Evolutionary conservation across 805 yeast species (phyloP), one percentile per base, ranked within the genome.

Genomic region (Candida argentea): DNA sequence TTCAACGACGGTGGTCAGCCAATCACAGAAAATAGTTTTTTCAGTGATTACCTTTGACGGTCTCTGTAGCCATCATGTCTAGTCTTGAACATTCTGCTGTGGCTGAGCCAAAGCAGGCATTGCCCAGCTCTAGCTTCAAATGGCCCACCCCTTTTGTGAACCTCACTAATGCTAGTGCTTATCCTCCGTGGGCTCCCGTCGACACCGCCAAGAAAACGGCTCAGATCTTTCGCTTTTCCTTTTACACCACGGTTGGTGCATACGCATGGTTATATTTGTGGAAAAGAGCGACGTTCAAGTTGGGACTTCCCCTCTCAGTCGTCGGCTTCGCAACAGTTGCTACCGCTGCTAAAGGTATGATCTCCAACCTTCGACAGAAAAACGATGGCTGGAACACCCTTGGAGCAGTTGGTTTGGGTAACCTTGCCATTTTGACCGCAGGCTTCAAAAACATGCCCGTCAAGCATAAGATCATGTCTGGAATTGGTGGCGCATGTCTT

Each of bases 301-400:
- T 50, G 39, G 67, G 44, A 31, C 56, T 52, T 29, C 68, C 60
- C 32, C 44, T 48, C 21, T 50, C 64, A 5, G 55, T 59, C 20
- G 50, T 57, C 25, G 61, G 60, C 1, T 55, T 67, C 33, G 67
- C 73, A 25, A 61, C 73, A 8, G 63, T 63, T 14, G 73, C 75
- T 25, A 62, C 71, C 16, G 66, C 71, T 37, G 50, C 69, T 24
- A 57, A 51, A 42, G 63, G 65, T 16, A 59, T 70, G 14, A 37
- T 70, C 19, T 62, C 79, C 37, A 77, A 78, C 50, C 51, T 78
- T 41, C 63, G 82, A 44, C 74, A 72, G 48, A 65, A 61, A 45
- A 73, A 71, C 42, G 81, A 76, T 43, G 75, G 74, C 10, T 55
- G 70, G 57, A 77, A 76, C 50, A 66, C 71, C 12, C 66, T 73